Conservation (phyloP, 345 rosid genomes). For the Excoecaria cochinchinensis region DNA sequence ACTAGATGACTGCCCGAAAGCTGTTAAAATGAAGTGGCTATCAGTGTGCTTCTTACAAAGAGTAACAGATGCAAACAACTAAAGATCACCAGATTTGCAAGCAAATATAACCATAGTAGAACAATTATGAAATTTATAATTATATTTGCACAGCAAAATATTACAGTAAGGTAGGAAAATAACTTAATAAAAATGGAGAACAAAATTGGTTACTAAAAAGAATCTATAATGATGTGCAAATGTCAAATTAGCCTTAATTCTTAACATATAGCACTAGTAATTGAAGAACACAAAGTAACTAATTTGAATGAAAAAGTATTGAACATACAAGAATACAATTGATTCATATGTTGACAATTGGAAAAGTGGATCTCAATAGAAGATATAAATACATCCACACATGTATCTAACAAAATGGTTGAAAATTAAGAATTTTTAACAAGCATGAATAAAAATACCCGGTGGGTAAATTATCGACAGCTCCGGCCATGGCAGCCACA, state of each 20-base stretch:
- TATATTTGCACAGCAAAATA: background rate
- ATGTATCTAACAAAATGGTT: too few relatives aligned
- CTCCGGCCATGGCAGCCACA: too few relatives aligned
- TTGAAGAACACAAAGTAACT: background rate
- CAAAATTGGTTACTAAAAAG: background rate
- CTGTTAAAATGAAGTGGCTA: constrained; percentile 35
- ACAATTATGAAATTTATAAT: background rate
- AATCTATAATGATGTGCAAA: background rate
- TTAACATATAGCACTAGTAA: background rate
- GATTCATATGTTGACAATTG: too few relatives aligned
- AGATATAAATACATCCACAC: too few relatives aligned
- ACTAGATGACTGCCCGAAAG: constrained; percentile 72
- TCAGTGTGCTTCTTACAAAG: background rate
- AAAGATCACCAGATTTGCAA: background rate
- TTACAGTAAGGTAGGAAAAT: background rate
- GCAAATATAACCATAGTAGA: background rate
- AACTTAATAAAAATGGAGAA: background rate
- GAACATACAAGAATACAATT: too few relatives aligned
- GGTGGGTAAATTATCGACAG: too few relatives aligned
- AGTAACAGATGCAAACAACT: background rate
- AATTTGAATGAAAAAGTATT: too few relatives aligned
- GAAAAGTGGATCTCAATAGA: too few relatives aligned
- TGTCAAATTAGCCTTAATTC: too few relatives aligned
- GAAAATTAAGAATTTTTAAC: too few relatives aligned
- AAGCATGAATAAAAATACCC: too few relatives aligned